Percentiles rank a stretch among this genome's conserved stretches.
These are phyloP conservation scores for Penicillium chermesinum DNA, from an alignment of 495 filamentous ascomycete species.

Conservation along the genomic window DNA sequence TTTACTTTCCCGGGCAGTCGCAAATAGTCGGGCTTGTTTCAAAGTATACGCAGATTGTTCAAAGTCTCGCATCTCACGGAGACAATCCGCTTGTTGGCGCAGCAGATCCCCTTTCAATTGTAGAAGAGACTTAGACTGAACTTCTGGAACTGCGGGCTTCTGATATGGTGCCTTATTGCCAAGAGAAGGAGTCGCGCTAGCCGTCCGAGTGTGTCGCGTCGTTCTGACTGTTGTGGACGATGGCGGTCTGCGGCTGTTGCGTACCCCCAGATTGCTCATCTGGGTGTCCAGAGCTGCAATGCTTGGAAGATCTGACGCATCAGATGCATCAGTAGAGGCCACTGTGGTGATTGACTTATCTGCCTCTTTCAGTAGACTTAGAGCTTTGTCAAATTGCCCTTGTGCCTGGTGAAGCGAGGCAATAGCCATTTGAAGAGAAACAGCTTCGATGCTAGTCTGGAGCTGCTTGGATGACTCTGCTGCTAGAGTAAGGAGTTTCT, in stretches of 20 bases:
- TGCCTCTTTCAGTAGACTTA: slow-evolving; percentile 40
- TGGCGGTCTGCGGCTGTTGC: slow-evolving; percentile 25
- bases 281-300: slow-evolving; percentile 32
- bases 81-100: slow-evolving; percentile 55
- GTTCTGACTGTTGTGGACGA: slow-evolving; percentile 15
- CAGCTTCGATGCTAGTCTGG: slow-evolving; percentile 43
- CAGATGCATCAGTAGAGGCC: slow-evolving; percentile 16
- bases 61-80: slow-evolving; percentile 34
- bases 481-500: slow-evolving; percentile 52
- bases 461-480: slow-evolving; percentile 34
- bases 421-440: slow-evolving; percentile 41
- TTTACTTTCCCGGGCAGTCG: slow-evolving; percentile 33
- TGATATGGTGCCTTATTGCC: slow-evolving; percentile 26
- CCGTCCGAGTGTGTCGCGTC: slow-evolving; percentile 30
- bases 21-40: slow-evolving; percentile 29
- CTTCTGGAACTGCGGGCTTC: slow-evolving; percentile 22
- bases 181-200: slow-evolving; percentile 25
- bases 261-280: slow-evolving; percentile 36
- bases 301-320: slow-evolving; percentile 11
- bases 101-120: slow-evolving; percentile 58
- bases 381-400: slow-evolving; percentile 46
- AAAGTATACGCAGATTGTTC: slow-evolving; percentile 34
- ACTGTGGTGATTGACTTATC: slow-evolving; percentile 34
- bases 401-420: slow-evolving; percentile 36
- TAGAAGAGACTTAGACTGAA: slow-evolving; percentile 53